Evolutionary conservation across 192 early-diverging fungal genomes (phyloP).

Genomic region (Entrophospora sp.): DNA sequence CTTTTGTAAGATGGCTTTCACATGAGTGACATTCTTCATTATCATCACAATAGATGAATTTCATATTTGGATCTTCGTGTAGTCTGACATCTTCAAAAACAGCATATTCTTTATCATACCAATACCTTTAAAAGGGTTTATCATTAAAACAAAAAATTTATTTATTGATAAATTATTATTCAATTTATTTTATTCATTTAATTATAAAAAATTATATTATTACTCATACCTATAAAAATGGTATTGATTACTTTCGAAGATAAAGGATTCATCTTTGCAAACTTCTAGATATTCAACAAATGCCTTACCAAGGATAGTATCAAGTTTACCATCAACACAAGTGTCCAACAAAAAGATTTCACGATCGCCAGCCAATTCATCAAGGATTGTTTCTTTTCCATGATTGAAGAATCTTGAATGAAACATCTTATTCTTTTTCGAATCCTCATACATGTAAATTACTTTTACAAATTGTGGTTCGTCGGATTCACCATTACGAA

Average conservation of each 20-base stretch:
- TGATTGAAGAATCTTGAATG: constrained; percentile 46
- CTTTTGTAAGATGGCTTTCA: background rate
- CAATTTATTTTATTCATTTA: too few species aligned
- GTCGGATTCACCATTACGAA: constrained; percentile 21
- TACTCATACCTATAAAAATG: constrained; percentile 38
- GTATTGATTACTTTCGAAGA: constrained; percentile 22
- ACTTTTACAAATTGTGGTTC: constrained; percentile 34
- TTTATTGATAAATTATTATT: background rate
- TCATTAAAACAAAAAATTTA: background rate
- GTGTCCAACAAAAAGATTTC: constrained; percentile 50
- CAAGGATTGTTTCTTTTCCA: constrained; percentile 45
- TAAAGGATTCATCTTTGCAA: constrained; percentile 29
- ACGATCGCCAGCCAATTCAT: constrained; percentile 42
- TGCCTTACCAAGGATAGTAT: constrained; percentile 37
- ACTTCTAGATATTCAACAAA: constrained; percentile 22
- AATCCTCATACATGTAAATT: constrained; percentile 34
- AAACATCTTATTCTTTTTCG: constrained; percentile 14
- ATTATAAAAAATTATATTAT: too few species aligned
- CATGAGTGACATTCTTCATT: constrained; percentile 19
- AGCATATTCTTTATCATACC: constrained; percentile 45
- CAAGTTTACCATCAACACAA: constrained; percentile 37
- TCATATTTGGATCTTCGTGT: constrained; percentile 22
- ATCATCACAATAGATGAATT: constrained; percentile 19
- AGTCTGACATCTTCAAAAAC: constrained; percentile 43
- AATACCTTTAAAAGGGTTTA: constrained; percentile 27